Evolutionary conservation across 2,329 filamentous ascomycete species (phyloP).

Genomic region (Bipolaris bicolor): DNA sequence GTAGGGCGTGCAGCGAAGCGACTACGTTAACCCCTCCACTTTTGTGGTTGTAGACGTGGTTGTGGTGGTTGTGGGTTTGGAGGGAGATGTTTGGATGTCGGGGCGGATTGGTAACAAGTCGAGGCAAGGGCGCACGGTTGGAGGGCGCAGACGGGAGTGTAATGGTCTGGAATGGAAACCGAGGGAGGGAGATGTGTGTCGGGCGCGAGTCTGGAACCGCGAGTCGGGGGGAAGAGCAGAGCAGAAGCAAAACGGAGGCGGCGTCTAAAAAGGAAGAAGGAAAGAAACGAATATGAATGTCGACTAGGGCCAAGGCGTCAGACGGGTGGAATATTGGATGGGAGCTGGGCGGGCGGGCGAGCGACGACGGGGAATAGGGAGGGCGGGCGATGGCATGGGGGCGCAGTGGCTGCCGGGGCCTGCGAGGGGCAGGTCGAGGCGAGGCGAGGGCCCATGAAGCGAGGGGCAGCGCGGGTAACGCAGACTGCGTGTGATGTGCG

Average conservation of each 20-base stretch:
- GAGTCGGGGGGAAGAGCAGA: neutral
- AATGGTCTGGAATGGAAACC: neutral
- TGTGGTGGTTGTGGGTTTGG: neutral
- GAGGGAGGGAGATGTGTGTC: neutral
- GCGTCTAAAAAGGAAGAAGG: neutral
- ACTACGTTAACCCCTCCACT: constrained; percentile 8
- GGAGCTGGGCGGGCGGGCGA: constrained; percentile 21
- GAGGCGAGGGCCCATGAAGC: constrained; percentile 16
- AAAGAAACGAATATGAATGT: neutral
- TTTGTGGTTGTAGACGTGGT: neutral
- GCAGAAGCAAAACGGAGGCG: neutral
- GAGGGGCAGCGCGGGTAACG: constrained; percentile 9
- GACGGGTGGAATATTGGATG: constrained; percentile 23
- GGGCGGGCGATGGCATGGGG: constrained; percentile 8
- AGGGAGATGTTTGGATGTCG: neutral
- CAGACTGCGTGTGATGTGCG: constrained; percentile 2
- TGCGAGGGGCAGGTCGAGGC: constrained; percentile 18
- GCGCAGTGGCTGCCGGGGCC: constrained; percentile 11
- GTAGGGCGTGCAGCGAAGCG: constrained; percentile 12
- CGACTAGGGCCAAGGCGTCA: constrained; percentile 14
- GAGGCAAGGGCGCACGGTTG: constrained; percentile 1
- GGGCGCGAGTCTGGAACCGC: neutral
- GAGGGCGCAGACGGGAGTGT: neutral
- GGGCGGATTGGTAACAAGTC: constrained; percentile 2
- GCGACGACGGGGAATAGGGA: constrained; percentile 25